Percentiles rank a stretch among this genome's conserved stretches.
Conservation (phyloP, 179 eudicot species). For the Beta lomatogona region DNA sequence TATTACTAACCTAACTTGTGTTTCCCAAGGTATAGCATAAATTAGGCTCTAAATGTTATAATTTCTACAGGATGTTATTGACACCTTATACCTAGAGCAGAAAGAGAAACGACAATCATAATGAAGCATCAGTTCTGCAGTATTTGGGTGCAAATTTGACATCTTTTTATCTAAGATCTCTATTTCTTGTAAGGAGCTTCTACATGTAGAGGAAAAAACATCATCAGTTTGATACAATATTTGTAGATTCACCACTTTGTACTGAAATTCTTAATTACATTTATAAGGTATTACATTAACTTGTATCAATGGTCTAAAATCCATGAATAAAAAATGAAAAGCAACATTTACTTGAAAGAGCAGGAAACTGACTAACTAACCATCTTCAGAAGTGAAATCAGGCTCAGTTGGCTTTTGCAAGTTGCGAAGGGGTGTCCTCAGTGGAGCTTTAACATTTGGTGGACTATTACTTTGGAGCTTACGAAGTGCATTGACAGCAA, state of each 20-base stretch:
- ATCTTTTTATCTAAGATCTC: too few relatives aligned
- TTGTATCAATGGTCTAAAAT: too few relatives aligned
- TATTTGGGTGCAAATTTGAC: too few relatives aligned
- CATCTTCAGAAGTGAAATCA: conserved; percentile 45
- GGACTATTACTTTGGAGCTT: conserved; percentile 26
- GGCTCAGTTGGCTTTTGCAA: conserved; percentile 49
- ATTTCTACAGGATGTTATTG: conserved; percentile 33
- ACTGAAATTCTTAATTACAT: too few relatives aligned
- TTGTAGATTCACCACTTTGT: too few relatives aligned
- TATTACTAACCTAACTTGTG: not conserved
- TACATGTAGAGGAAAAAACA: too few relatives aligned
- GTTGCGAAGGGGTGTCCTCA: conserved; percentile 31
- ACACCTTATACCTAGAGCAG: conserved; percentile 32
- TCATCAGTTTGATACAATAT: too few relatives aligned
- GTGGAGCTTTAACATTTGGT: conserved; percentile 16
- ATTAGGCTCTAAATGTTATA: not conserved
- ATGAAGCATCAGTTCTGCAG: too few relatives aligned
- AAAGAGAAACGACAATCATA: conserved; percentile 6
- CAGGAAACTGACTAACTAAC: conserved; percentile 14
- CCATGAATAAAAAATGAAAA: too few relatives aligned
- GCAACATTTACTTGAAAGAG: not conserved
- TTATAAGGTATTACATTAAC: too few relatives aligned
- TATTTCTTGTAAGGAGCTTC: too few relatives aligned
- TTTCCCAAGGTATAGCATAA: not conserved
- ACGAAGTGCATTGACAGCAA: conserved; percentile 43